phyloP scores from a whole-genome alignment of 305 asterid species.

The Nicotiana rustica region DNA sequence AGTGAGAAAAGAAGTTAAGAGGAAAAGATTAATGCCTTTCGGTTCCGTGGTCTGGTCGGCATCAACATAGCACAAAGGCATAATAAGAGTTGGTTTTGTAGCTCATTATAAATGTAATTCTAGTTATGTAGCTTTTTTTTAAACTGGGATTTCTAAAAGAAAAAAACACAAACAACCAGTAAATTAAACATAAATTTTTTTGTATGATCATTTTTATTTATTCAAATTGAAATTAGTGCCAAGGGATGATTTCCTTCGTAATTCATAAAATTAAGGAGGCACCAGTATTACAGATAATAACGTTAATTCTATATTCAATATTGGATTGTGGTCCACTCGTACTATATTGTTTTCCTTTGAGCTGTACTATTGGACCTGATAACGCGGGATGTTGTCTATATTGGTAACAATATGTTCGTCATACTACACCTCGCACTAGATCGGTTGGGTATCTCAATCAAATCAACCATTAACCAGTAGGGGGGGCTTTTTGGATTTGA shows the following conservation, averaged over 20 bases:
- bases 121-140: too few species aligned
- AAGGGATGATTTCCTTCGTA: background rate
- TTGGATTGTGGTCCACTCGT: background rate
- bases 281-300: background rate
- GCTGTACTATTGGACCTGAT: constrained; percentile 23
- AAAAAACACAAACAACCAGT: too few species aligned
- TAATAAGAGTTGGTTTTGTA: too few species aligned
- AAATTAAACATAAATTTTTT: too few species aligned
- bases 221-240: too few species aligned
- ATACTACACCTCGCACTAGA: background rate
- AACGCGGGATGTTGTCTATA: background rate
- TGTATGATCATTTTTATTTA: too few species aligned
- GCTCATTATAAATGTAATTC: too few species aligned
- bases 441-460: constrained; percentile 2
- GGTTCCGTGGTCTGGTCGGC: background rate
- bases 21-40: background rate
- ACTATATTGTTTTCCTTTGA: background rate
- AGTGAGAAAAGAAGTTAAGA: background rate
- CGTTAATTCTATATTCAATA: background rate
- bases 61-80: background rate
- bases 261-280: background rate
- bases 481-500: background rate
- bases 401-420: constrained; percentile 1
- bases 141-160: too few species aligned
- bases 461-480: too few species aligned